These are phyloP conservation scores for Phlebiopsis gigantea DNA, from an alignment of 768 basidiomycete genomes.

Conservation along the genomic window DNA sequence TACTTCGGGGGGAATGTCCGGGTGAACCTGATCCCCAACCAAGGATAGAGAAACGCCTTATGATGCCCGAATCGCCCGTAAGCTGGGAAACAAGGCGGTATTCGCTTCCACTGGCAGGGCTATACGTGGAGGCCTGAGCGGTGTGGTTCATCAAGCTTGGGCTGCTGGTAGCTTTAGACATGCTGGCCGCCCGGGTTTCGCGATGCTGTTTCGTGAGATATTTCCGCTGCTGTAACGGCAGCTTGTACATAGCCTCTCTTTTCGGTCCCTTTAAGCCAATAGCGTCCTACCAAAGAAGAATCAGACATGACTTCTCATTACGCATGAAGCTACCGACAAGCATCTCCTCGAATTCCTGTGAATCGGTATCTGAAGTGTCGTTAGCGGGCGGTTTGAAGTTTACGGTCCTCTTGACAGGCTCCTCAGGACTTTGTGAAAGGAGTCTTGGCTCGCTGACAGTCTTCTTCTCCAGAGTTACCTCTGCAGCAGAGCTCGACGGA, in stretches of 20 bases:
- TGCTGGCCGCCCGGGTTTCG: conserved; percentile 27
- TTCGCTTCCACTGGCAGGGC: conserved; percentile 55
- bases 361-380: conserved; percentile 2
- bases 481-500: conserved; percentile 35
- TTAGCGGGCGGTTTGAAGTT: conserved; percentile 24
- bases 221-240: conserved; percentile 59
- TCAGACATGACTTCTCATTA: not conserved
- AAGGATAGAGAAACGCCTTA: conserved; percentile 62
- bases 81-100: conserved; percentile 69
- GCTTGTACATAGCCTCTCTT: conserved; percentile 53
- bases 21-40: conserved; percentile 46
- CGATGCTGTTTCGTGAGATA: conserved; percentile 58
- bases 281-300: conserved; percentile 49
- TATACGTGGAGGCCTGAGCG: conserved; percentile 42
- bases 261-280: conserved; percentile 70
- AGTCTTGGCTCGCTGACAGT: conserved; percentile 71
- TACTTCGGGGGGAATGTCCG: conserved; percentile 30
- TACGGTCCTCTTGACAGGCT: conserved; percentile 16
- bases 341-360: conserved; percentile 55
- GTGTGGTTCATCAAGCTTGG: conserved; percentile 20
- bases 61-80: conserved; percentile 64
- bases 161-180: conserved; percentile 27
- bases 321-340: conserved; percentile 42
- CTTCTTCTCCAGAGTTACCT: conserved; percentile 33
- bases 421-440: conserved; percentile 41